Evolutionary conservation across 768 basidiomycete species (phyloP).

Genomic region (Hygrophorus russula): DNA sequence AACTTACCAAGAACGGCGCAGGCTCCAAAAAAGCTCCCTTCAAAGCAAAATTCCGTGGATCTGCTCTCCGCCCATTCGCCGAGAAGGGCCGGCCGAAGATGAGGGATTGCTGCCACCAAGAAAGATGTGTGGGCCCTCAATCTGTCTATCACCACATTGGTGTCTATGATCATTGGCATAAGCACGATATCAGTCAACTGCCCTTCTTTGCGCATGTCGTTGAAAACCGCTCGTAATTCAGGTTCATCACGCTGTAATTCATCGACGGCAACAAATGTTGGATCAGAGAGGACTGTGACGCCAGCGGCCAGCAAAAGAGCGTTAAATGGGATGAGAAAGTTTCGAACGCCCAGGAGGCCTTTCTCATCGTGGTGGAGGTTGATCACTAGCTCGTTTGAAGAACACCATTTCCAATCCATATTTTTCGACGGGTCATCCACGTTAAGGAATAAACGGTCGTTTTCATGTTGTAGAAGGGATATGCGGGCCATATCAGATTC

Average conservation of each 20-base stretch:
- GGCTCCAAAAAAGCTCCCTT: constrained; percentile 12
- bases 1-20: constrained; percentile 9
- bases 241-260: constrained; percentile 8
- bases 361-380: constrained; percentile 20
- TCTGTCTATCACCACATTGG: constrained; percentile 7
- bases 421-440: constrained; percentile 23
- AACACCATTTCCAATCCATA: constrained; percentile 29
- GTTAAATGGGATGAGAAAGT: constrained; percentile 27
- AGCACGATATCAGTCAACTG: constrained; percentile 28
- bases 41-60: constrained; percentile 5
- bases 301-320: constrained; percentile 25
- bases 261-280: constrained; percentile 4
- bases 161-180: constrained; percentile 10
- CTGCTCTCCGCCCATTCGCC: constrained; percentile 7
- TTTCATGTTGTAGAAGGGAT: constrained; percentile 12
- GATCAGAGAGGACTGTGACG: constrained; percentile 16
- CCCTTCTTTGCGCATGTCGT: constrained; percentile 20
- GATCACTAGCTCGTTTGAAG: constrained; percentile 28
- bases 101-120: constrained; percentile 19
- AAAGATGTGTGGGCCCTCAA: constrained; percentile 30
- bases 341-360: constrained; percentile 26
- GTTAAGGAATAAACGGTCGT: constrained; percentile 33
- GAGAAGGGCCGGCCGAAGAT: constrained; percentile 6
- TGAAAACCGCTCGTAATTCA: constrained; percentile 18
- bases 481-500: constrained; percentile 11